Conservation (phyloP, 805 yeast genomes). For the Candida gorgasii region DNA sequence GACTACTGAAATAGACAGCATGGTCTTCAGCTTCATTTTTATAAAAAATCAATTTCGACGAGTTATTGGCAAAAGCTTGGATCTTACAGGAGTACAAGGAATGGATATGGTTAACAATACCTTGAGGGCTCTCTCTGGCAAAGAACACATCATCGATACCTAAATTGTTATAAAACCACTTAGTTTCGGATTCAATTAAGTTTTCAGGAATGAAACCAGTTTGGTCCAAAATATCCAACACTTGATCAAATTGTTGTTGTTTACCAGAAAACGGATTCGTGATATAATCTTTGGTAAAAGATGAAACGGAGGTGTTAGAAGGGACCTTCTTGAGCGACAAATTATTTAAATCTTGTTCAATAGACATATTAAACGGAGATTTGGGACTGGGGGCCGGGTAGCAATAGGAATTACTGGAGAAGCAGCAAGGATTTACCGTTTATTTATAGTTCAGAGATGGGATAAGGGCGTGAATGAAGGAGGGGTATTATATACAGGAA, state of each 20-base stretch:
- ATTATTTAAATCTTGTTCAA: slow-evolving; percentile 16
- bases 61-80: slow-evolving; percentile 57
- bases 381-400: too few relatives aligned
- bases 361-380: slow-evolving; percentile 8
- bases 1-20: slow-evolving; percentile 86
- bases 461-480: not conserved
- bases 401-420: too few relatives aligned
- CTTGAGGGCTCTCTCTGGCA: slow-evolving; percentile 78
- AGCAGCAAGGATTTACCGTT: too few relatives aligned
- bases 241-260: slow-evolving; percentile 75
- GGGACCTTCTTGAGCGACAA: slow-evolving; percentile 25
- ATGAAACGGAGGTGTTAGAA: slow-evolving; percentile 29
- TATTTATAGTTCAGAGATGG: not conserved
- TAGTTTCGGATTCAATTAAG: slow-evolving; percentile 80
- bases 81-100: slow-evolving; percentile 91
- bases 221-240: slow-evolving; percentile 75
- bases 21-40: slow-evolving; percentile 79
- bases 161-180: slow-evolving; percentile 83
- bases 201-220: slow-evolving; percentile 89
- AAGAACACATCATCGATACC: slow-evolving; percentile 94
- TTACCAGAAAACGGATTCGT: slow-evolving; percentile 77
- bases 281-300: slow-evolving; percentile 60
- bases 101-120: slow-evolving; percentile 80
- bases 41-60: slow-evolving; percentile 65
- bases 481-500: slow-evolving; percentile 5